Conservation (phyloP, 345 rosid species). For the Euphorbia tirucalli region DNA sequence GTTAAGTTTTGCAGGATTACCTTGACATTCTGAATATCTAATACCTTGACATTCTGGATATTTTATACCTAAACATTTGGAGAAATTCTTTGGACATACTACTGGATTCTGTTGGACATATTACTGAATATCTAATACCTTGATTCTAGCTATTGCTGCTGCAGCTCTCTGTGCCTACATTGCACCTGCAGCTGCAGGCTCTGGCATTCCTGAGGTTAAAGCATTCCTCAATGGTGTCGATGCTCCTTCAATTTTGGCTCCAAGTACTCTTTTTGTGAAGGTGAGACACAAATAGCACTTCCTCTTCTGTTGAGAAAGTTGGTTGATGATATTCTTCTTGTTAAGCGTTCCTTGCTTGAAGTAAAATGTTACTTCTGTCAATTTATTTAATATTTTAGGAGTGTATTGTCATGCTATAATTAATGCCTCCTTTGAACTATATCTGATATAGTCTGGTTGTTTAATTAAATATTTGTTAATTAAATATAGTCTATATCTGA, state of each 20-base stretch:
- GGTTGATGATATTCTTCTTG: background rate
- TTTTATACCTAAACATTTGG: too few relatives aligned
- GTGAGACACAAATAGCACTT: slow-evolving; percentile 29
- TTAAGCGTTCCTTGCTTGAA: background rate
- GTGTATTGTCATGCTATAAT: background rate
- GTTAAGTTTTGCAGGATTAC: too few relatives aligned
- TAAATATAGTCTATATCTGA: slow-evolving; percentile 54
- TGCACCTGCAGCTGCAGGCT: slow-evolving; percentile 92
- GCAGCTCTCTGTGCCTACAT: slow-evolving; percentile 73
- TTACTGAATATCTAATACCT: too few relatives aligned
- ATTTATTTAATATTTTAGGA: background rate
- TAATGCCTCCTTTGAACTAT: background rate
- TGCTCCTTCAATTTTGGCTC: slow-evolving; percentile 86
- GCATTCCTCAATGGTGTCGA: slow-evolving; percentile 94
- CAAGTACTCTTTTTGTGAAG: slow-evolving; percentile 84
- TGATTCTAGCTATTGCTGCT: slow-evolving; percentile 61
- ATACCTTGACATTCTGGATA: too few relatives aligned
- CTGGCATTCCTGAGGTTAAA: slow-evolving; percentile 95
- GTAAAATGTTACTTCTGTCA: background rate
- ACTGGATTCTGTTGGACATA: too few relatives aligned
- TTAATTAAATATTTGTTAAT: background rate
- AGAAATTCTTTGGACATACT: too few relatives aligned
- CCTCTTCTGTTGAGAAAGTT: slow-evolving; percentile 2
- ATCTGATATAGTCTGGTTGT: background rate
- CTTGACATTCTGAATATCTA: too few relatives aligned